Evolutionary conservation across 768 basidiomycete genomes (phyloP).

Genomic region (Amanita inopinata): DNA sequence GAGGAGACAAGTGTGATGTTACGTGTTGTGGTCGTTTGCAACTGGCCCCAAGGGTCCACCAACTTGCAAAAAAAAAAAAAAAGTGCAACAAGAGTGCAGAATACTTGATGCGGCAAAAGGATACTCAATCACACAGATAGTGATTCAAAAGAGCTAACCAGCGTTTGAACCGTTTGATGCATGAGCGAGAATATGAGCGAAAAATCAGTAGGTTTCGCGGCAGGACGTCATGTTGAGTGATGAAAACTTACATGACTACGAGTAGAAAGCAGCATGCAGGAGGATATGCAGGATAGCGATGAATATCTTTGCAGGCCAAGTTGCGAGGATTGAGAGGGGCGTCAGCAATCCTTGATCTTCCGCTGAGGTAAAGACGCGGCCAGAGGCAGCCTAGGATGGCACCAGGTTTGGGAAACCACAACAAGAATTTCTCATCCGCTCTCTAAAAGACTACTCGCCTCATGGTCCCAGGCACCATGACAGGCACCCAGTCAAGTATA

Average conservation of each 20-base stretch:
- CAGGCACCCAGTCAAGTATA: slow-evolving; percentile 8
- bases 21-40: slow-evolving; percentile 23
- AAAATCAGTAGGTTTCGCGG: slow-evolving; percentile 2
- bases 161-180: background rate
- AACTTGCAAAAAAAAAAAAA: slow-evolving; percentile 10
- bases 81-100: slow-evolving; percentile 6
- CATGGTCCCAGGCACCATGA: slow-evolving; percentile 12
- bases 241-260: background rate
- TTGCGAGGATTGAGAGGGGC: too few species aligned
- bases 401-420: slow-evolving; percentile 9
- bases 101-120: slow-evolving; percentile 1
- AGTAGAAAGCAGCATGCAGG: background rate
- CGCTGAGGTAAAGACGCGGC: background rate
- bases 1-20: slow-evolving; percentile 18
- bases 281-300: too few species aligned
- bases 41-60: slow-evolving; percentile 26
- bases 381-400: too few species aligned
- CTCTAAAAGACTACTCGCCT: slow-evolving; percentile 12
- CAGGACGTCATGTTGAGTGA: background rate
- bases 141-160: slow-evolving; percentile 11
- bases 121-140: slow-evolving; percentile 7
- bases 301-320: background rate
- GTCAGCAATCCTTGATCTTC: background rate
- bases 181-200: background rate
- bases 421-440: slow-evolving; percentile 16